Base-by-base conservation (phyloP, 2,329 filamentous ascomycete genomes). In the Phyllosticta ampelicida region DNA sequence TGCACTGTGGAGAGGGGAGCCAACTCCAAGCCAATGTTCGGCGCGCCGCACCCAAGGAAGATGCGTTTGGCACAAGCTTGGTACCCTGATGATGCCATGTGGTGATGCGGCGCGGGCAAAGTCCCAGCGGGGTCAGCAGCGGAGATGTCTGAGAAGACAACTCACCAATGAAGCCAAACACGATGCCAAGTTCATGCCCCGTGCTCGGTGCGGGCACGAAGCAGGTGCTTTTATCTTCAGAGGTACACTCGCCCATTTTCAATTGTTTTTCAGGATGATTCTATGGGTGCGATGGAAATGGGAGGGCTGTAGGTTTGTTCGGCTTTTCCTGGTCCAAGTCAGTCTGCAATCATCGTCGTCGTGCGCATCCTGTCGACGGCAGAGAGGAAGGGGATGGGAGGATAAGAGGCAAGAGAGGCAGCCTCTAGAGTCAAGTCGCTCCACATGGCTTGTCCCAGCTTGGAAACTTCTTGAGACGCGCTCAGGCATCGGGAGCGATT, bases 111-210 rank as follows among this genome's bases (percentile, higher is more conserved):
- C 23, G 23, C 23, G 8, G 23, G 8, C 4, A 26, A 8, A 26
- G 4, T 4, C 23, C 23, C 3, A 26, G 23, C 23, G 23, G 23
- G n/a, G n/a, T n/a, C n/a, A 36, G 16, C 30, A 13, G 30, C 16
- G 30, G 30, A 16, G 30, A 36, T 36, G 30, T n/a, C n/a, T n/a
- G n/a, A n/a, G n/a, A 26, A 3, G 4, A n/a, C 21, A 13, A 61
- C 59, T 19, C 60, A 65, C 63, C 64, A 16, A 66, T 52, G 53
- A 65, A 66, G 52, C 63, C 64, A 52, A 66, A 66, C 51, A 65
- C 59, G 48, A 66, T 59, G 19, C 65, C 65, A 8, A 66, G 49
- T 36, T 66, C 64, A 51, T 66, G 64, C 28, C 65, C 62, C 21
- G 62, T 52, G 36, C 61, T 63, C n/a, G 64, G 64, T 23, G 63